Evolutionary conservation across 768 basidiomycete genomes (phyloP).

Genomic region (Termitomyces sp.): DNA sequence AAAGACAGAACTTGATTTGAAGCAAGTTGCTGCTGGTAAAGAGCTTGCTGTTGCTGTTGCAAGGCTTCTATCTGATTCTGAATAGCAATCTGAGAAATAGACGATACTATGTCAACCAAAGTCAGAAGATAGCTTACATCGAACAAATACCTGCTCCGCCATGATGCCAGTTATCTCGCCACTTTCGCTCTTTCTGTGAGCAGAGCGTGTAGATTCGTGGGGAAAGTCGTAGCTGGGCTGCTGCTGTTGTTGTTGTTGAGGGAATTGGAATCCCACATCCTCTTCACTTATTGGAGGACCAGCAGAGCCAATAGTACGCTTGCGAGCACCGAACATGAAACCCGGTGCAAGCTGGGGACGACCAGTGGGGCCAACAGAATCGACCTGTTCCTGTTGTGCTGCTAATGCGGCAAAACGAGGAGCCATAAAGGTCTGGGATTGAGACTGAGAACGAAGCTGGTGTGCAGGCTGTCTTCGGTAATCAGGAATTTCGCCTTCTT

Average conservation of each 20-base stretch:
- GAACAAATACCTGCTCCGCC: slow-evolving; percentile 85
- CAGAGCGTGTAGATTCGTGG: slow-evolving; percentile 24
- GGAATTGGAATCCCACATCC: slow-evolving; percentile 78
- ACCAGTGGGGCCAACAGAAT: slow-evolving; percentile 64
- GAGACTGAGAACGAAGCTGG: slow-evolving; percentile 72
- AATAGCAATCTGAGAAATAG: slow-evolving; percentile 61
- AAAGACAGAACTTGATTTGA: slow-evolving; percentile 82
- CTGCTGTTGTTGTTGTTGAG: slow-evolving; percentile 41
- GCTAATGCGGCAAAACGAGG: slow-evolving; percentile 84
- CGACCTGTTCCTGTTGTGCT: slow-evolving; percentile 64
- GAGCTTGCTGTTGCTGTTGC: slow-evolving; percentile 85
- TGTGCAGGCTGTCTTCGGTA: slow-evolving; percentile 49
- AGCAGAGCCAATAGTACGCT: slow-evolving; percentile 46
- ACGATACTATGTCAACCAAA: neutral
- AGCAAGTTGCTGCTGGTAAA: slow-evolving; percentile 87
- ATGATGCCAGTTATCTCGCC: slow-evolving; percentile 86
- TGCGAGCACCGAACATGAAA: slow-evolving; percentile 84
- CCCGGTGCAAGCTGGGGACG: slow-evolving; percentile 88
- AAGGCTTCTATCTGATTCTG: slow-evolving; percentile 89
- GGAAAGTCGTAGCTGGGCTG: slow-evolving; percentile 21
- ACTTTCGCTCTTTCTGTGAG: slow-evolving; percentile 55
- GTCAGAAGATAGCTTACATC: slow-evolving; percentile 2
- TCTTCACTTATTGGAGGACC: slow-evolving; percentile 79
- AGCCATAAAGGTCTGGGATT: slow-evolving; percentile 81
- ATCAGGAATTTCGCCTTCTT: slow-evolving; percentile 80